Percentiles rank a stretch among this genome's conserved stretches.
Conservation (phyloP, 305 asterid species). For the Solanum hybrid region DNA sequence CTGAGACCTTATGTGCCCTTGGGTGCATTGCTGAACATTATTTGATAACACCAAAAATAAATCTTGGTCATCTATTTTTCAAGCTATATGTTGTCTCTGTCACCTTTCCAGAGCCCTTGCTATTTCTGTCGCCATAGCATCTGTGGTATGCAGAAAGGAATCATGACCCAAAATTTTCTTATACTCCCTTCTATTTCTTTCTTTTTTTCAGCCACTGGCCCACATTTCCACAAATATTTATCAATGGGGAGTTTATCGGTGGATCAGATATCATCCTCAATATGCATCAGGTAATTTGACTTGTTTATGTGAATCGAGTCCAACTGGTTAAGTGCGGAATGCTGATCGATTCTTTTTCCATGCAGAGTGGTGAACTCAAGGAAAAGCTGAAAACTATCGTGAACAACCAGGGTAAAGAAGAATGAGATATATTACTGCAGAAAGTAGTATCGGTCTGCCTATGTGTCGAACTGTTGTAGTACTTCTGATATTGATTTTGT, state of each 20-base stretch:
- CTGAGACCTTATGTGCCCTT: neutral
- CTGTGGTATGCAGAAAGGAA: neutral
- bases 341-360: slow-evolving; percentile 5
- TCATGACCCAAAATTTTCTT: neutral
- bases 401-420: slow-evolving; percentile 25
- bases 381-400: slow-evolving; percentile 41
- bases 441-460: neutral
- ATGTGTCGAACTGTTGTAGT: neutral
- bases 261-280: slow-evolving; percentile 95
- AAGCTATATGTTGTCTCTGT: neutral
- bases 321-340: neutral
- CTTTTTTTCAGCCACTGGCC: slow-evolving; percentile 86
- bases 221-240: slow-evolving; percentile 92
- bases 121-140: neutral
- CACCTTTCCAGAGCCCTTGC: neutral
- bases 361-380: slow-evolving; percentile 75
- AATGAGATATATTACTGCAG: slow-evolving; percentile 3
- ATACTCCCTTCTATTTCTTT: neutral
- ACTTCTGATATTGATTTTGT: neutral
- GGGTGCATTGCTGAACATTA: neutral
- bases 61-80: neutral
- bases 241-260: slow-evolving; percentile 86
- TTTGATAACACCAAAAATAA: neutral
- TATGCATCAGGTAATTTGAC: slow-evolving; percentile 75
- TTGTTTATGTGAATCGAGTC: neutral